Evolutionary conservation across 495 filamentous ascomycete species (phyloP).

Genomic region (Penicillium desertorum): DNA sequence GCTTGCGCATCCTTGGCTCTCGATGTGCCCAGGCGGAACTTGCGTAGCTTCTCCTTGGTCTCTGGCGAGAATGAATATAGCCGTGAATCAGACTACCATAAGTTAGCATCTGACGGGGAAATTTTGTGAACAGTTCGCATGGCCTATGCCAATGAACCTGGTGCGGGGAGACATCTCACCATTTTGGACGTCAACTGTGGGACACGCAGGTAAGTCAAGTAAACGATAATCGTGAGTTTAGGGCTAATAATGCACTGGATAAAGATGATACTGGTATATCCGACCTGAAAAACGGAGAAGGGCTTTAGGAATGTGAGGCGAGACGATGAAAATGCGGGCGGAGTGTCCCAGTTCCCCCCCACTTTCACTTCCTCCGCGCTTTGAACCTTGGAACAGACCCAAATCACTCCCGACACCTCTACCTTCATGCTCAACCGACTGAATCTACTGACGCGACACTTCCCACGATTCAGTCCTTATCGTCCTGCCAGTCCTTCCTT

Average conservation of each 20-base stretch:
- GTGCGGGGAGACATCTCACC: slow-evolving; percentile 13
- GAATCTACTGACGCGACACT: slow-evolving; percentile 69
- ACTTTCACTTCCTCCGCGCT: slow-evolving; percentile 15
- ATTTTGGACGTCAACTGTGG: slow-evolving; percentile 12
- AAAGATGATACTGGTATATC: not conserved
- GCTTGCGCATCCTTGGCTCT: slow-evolving; percentile 85
- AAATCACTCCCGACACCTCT: not conserved
- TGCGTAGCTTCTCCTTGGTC: slow-evolving; percentile 81
- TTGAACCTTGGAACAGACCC: slow-evolving; percentile 5
- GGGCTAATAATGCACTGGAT: not conserved
- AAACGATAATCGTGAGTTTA: not conserved
- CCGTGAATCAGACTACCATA: slow-evolving; percentile 74
- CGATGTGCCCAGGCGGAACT: slow-evolving; percentile 89
- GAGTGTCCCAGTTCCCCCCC: slow-evolving; percentile 26
- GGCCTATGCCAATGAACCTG: not conserved
- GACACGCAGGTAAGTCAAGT: not conserved
- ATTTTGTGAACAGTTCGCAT: not conserved
- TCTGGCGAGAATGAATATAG: slow-evolving; percentile 91
- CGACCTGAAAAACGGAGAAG: slow-evolving; percentile 5
- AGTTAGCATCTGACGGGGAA: slow-evolving; percentile 9
- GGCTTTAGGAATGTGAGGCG: slow-evolving; percentile 16
- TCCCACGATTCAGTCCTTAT: slow-evolving; percentile 57
- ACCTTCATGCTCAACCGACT: slow-evolving; percentile 71
- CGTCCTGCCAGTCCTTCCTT: slow-evolving; percentile 34
- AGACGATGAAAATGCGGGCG: slow-evolving; percentile 25